Evolutionary conservation across 257 asterid species (phyloP).

Genomic region (Solanum arcanum): DNA sequence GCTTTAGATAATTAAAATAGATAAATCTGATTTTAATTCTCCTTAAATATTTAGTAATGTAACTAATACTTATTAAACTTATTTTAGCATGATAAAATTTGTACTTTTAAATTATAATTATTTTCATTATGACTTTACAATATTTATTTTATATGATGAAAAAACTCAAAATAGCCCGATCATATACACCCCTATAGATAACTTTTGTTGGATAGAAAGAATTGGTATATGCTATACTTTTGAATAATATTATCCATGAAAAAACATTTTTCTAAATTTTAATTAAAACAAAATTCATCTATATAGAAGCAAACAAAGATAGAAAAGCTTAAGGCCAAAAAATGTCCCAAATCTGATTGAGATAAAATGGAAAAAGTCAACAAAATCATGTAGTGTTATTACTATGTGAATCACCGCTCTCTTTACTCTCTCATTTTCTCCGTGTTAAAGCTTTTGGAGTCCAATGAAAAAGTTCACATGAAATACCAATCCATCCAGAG

Average conservation of each 20-base stretch:
- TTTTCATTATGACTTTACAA: too few species aligned
- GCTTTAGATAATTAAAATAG: too few species aligned
- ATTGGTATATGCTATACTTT: not conserved
- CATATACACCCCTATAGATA: too few species aligned
- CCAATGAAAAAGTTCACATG: not conserved
- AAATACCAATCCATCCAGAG: not conserved
- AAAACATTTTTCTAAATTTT: not conserved
- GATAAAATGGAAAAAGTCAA: not conserved
- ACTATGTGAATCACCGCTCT: not conserved
- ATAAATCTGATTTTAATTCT: too few species aligned
- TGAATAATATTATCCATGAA: not conserved
- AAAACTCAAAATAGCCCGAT: accelerated
- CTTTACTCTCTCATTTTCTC: not conserved
- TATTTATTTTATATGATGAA: too few species aligned
- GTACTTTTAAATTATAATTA: too few species aligned
- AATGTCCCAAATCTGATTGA: not conserved
- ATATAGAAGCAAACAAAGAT: not conserved
- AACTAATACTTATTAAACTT: too few species aligned
- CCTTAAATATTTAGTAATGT: too few species aligned
- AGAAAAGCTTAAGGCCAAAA: not conserved
- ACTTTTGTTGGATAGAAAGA: too few species aligned
- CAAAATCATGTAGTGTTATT: not conserved
- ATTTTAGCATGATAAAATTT: too few species aligned
- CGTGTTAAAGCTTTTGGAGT: too few species aligned
- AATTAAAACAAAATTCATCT: not conserved